phyloP scores from a whole-genome alignment of 768 basidiomycete species.

The Boletellus ananas region DNA sequence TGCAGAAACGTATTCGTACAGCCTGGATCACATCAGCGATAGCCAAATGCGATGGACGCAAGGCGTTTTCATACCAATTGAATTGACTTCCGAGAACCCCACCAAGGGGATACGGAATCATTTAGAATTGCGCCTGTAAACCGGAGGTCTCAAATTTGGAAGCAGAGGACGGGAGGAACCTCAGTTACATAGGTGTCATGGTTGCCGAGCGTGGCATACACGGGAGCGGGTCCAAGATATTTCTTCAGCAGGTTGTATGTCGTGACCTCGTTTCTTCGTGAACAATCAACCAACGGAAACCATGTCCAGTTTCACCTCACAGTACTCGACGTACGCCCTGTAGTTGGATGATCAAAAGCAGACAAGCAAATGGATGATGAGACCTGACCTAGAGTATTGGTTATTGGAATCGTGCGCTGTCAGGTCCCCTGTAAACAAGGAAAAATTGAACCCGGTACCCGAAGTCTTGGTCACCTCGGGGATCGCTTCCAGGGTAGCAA shows the following conservation, averaged over 20 bases:
- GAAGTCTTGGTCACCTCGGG: constrained; percentile 60
- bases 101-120: constrained; percentile 35
- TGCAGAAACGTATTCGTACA: constrained; percentile 43
- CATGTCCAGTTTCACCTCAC: constrained; percentile 40
- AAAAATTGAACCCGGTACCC: constrained; percentile 58
- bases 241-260: constrained; percentile 57
- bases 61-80: constrained; percentile 31
- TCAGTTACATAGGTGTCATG: constrained; percentile 61
- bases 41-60: background rate
- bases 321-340: constrained; percentile 57
- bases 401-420: constrained; percentile 70
- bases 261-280: background rate
- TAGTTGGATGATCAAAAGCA: background rate
- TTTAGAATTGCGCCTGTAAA: constrained; percentile 23
- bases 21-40: constrained; percentile 32
- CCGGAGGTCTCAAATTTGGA: background rate
- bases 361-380: background rate
- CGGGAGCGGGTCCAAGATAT: constrained; percentile 55
- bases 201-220: constrained; percentile 70
- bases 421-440: constrained; percentile 69
- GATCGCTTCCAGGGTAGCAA: constrained; percentile 61
- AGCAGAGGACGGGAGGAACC: background rate
- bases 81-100: constrained; percentile 33
- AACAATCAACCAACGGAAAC: background rate
- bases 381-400: constrained; percentile 52